Evolutionary conservation across 2,329 filamentous ascomycete species (phyloP).

Genomic region (Pseudogymnoascus sp.): DNA sequence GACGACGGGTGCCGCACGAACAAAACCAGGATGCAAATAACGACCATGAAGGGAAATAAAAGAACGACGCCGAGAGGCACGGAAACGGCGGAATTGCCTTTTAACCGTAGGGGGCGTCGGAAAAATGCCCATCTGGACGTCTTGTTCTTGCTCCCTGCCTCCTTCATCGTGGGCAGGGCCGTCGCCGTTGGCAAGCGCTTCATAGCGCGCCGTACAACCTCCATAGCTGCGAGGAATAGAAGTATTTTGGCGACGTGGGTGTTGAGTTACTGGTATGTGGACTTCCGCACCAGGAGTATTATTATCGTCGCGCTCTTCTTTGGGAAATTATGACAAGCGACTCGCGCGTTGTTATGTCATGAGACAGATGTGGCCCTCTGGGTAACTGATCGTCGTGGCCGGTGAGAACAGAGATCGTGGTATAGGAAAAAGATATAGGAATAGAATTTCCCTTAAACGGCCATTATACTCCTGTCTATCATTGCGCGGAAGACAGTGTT

Average conservation of each 20-base stretch:
- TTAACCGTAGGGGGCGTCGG: slow-evolving; percentile 74
- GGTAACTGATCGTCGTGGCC: neutral
- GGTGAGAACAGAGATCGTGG: neutral
- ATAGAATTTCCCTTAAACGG: neutral
- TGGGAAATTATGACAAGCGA: neutral
- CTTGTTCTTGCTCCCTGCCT: slow-evolving; percentile 33
- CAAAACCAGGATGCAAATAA: slow-evolving; percentile 82
- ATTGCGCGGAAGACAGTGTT: neutral
- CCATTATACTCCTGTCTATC: neutral
- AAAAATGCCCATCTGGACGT: slow-evolving; percentile 65
- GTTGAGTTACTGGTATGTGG: neutral
- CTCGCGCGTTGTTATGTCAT: neutral
- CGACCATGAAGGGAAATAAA: slow-evolving; percentile 82
- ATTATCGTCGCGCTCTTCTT: neutral
- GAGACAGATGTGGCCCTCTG: neutral
- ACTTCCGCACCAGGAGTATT: neutral
- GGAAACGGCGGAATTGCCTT: slow-evolving; percentile 85
- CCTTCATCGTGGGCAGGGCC: slow-evolving; percentile 36
- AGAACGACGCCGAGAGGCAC: slow-evolving; percentile 88
- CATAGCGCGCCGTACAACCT: slow-evolving; percentile 43
- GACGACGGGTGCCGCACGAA: slow-evolving; percentile 83
- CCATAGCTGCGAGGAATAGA: slow-evolving; percentile 31
- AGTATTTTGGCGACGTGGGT: slow-evolving; percentile 10
- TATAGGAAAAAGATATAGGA: neutral
- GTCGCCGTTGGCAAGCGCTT: slow-evolving; percentile 42